These are phyloP conservation scores for Cephaloascus fragrans DNA, from an alignment of 805 yeast genomes.

Conservation along the genomic window DNA sequence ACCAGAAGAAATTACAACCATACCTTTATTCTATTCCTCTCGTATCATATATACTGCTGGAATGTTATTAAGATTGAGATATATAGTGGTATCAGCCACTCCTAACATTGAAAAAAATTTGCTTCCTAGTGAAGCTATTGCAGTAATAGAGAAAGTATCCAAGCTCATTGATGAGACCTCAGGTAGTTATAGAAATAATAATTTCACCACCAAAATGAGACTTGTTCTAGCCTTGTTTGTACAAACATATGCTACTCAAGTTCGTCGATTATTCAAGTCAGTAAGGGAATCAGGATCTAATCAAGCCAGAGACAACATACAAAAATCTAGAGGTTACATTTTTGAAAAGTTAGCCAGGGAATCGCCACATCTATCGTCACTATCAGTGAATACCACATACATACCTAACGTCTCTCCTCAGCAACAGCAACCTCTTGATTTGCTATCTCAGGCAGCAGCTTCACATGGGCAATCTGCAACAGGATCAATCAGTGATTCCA, in stretches of 20 bases:
- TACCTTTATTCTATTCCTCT: constrained; percentile 49
- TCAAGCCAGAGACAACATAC: neutral
- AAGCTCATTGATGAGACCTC: constrained; percentile 19
- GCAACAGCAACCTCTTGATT: constrained; percentile 14
- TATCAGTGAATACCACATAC: constrained; percentile 4
- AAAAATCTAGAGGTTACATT: neutral
- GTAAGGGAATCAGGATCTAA: constrained; percentile 9
- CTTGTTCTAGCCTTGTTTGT: constrained; percentile 48
- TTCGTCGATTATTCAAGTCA: constrained; percentile 21
- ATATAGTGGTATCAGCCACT: constrained; percentile 44
- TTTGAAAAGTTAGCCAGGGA: constrained; percentile 7
- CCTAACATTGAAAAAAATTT: constrained; percentile 29
- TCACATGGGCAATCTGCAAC: constrained; percentile 7
- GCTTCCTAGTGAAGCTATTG: constrained; percentile 36
- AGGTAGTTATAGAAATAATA: constrained; percentile 20
- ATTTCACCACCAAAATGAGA: constrained; percentile 41
- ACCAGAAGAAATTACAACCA: constrained; percentile 36
- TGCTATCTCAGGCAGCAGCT: constrained; percentile 21
- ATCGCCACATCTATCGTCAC: neutral
- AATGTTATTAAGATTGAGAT: constrained; percentile 47
- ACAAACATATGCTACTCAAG: constrained; percentile 52
- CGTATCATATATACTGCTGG: constrained; percentile 60
- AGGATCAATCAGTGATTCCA: too few species aligned
- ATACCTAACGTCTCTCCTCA: too few species aligned
- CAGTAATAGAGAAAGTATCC: constrained; percentile 18